Base-by-base conservation (phyloP, 805 yeast genomes). In the Cyberlindnera saturnus region DNA sequence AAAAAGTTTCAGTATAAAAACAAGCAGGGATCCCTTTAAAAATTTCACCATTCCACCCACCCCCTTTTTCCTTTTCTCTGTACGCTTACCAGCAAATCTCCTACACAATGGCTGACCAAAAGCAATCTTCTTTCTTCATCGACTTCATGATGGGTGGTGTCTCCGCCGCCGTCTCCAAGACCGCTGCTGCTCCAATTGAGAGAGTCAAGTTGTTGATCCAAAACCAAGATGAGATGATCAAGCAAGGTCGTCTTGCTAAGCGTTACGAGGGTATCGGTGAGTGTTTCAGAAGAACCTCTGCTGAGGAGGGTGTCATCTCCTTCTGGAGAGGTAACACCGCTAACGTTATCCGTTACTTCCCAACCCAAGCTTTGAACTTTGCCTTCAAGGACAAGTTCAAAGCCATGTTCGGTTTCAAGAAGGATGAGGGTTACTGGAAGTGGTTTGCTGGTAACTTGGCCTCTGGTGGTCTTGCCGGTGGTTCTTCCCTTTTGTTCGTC, bases 301-400 rank as follows among this genome's bases (percentile, higher is more conserved):
- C 86, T 60, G 87, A 84, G 60, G 97, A 89, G 78, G 97, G 97
- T 82, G 64, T 86, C 53, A 77, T 73, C 57, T 74, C 97, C 53
- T 88, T 89, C 91, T 89, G 97, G 97, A 85, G 96, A 85, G 97
- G 97, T 81, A 89, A 89, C 90, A 90, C 96, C 57, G 97, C 97
- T 65, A 89, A 89, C 75, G 97, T 89, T 69, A 83, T 89, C 77
- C 86, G 97, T 80, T 89, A 90, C 82, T 89, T 89, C 95, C 97
- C 97, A 73, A 90, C 97, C 71, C 97, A 89, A 77, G 97, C 97
- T 63, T 81, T 89, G 69, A 89, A 89, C 85, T 90, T 89, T 65
- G 97, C 97, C 65, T 90, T 89, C 91, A 90, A 89, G 80, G 97
- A 90, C 73, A 86, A 87, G 77, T 86, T 90, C 78, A 89, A 89